These are phyloP conservation scores for Polytrichum commune DNA, from an alignment of 225 moss, liverwort and hornwort species.

Conservation along the genomic window DNA sequence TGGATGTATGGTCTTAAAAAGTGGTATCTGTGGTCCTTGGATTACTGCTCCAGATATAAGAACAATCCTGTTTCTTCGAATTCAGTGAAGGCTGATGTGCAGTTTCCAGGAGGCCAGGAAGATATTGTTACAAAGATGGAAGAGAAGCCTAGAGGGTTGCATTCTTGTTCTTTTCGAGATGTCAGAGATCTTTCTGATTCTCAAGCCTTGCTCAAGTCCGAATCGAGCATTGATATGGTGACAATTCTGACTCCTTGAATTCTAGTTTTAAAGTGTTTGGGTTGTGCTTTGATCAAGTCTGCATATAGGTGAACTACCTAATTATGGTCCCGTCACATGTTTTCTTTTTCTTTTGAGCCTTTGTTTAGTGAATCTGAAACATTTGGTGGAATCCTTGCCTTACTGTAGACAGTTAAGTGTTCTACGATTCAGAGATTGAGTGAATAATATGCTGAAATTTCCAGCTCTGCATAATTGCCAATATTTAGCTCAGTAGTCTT, in stretches of 20 bases:
- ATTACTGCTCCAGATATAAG: constrained; percentile 28
- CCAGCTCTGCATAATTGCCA: no score
- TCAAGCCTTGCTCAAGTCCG: constrained; percentile 38
- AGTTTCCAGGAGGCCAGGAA: constrained; percentile 24
- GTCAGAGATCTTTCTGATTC: constrained; percentile 54
- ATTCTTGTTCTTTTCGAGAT: constrained; percentile 50
- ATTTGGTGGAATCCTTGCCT: no score
- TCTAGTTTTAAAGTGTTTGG: not conserved
- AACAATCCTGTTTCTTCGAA: constrained; percentile 18
- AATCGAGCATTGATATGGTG: constrained; percentile 61
- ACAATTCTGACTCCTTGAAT: not conserved
- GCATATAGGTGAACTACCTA: not conserved
- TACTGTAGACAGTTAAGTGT: no score
- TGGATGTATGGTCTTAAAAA: no score
- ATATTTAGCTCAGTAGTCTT: no score
- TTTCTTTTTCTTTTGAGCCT: no score
- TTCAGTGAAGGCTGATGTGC: constrained; percentile 24
- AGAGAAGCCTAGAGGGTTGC: constrained; percentile 39
- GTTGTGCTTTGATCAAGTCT: not conserved
- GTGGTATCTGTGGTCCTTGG: not conserved
- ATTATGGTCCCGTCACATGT: no score
- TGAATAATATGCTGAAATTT: no score
- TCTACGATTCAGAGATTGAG: no score
- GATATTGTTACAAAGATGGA: constrained; percentile 31
- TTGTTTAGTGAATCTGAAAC: no score